These are phyloP conservation scores for Diaporthe batatas DNA, from an alignment of 2,329 filamentous ascomycete species.

Conservation along the genomic window DNA sequence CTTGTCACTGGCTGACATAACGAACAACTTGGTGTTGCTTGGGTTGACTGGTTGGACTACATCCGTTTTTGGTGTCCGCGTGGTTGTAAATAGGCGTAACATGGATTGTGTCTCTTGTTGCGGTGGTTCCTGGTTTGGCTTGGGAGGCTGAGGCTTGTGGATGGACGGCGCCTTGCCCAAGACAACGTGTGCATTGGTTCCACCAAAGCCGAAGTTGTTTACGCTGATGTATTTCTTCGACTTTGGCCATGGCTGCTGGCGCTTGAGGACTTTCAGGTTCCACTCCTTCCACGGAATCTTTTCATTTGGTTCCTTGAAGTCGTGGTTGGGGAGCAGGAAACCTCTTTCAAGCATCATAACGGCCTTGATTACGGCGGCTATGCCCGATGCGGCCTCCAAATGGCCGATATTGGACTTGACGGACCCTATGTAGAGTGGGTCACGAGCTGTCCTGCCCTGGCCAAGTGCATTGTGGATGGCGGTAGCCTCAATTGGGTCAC, in stretches of 20 bases:
- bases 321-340: conserved; percentile 63
- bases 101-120: conserved; percentile 49
- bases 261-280: conserved; percentile 62
- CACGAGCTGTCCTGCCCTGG: conserved; percentile 44
- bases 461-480: conserved; percentile 56
- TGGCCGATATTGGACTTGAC: conserved; percentile 61
- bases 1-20: conserved; percentile 58
- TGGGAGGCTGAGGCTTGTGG: conserved; percentile 46
- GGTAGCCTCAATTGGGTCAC: conserved; percentile 60
- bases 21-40: conserved; percentile 55
- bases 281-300: conserved; percentile 64
- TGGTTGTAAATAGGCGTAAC: conserved; percentile 1
- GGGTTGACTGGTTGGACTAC: conserved; percentile 44
- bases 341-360: conserved; percentile 64
- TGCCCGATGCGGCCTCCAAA: conserved; percentile 63
- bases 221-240: conserved; percentile 64
- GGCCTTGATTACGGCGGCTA: conserved; percentile 65
- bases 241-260: conserved; percentile 60
- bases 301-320: conserved; percentile 63
- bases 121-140: conserved; percentile 39
- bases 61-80: conserved; percentile 37
- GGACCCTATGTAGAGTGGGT: conserved; percentile 52
- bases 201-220: conserved; percentile 63
- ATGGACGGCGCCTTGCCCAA: conserved; percentile 55
- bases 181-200: conserved; percentile 60